Base-by-base conservation (phyloP, 2,329 filamentous ascomycete species). In the Penicillium glabrum region DNA sequence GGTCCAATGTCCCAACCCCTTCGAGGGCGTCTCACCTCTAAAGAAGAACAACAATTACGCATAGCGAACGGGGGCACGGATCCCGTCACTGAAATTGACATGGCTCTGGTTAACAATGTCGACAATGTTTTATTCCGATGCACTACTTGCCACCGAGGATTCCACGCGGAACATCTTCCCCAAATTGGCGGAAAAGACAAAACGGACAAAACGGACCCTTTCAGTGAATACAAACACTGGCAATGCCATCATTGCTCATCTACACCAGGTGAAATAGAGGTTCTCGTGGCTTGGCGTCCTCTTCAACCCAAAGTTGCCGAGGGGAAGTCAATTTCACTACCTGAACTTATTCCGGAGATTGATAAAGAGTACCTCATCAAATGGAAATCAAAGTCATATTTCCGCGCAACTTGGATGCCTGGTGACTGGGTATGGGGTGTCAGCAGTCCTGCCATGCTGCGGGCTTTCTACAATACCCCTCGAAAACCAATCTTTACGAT, bases 311-410 rank as follows among this genome's bases (percentile, higher is more conserved):
- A 88, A 64, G 72, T 76, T n/a, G 31, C 41, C 5, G 26, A 19
- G 27, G 14, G 19, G 5, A 13, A 19, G 10, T 35, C 21, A 7
- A 11, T 3, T 19, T 26, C 14, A 69, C 79, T 4, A 76, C 80
- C 81, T 47, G 76, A 85, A 27, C 76, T 83, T 52, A 76, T 90
- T n/a, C 73, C 77, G 11, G 89, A 95, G 67, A 89, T 91, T 53
- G 81, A 89, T n/a, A 93, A 93, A 62, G 91, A 97, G 64, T 99
- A 98, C 68, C 83, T 99, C 2, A 78, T 99, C 65, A 96, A 95
- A 70, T 98, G 93, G 91, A 86, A 89, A 45, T 80, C 81, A 0
- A 82, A 85, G 54, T 96, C 93, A 0, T 96, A 97, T 68, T 89
- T 87, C 61, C 88, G 90, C 62, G 91, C 90, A 52, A 82, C 80